Evolutionary conservation across 2,329 filamentous ascomycete species (phyloP), one percentile per base, ranked within the genome.

Genomic region (Xylariaceae sp.): DNA sequence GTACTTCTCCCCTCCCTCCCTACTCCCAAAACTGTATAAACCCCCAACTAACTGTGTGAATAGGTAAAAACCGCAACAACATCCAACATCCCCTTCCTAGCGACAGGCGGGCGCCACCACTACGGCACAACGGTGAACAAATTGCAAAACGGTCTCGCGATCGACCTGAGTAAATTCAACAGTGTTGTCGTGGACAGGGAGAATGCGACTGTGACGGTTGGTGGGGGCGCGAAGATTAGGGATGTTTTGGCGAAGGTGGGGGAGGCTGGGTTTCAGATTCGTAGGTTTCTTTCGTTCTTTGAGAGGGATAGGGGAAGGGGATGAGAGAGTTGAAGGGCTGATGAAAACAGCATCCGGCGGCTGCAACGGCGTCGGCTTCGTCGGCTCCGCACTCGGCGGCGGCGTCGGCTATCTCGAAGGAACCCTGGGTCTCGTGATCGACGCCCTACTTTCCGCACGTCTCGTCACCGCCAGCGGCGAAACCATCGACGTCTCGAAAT

Each of bases 111-210:
- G 4, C 60, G 56, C 7, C 62, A 63, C 18, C 60, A 53, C 2
- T 62, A 57, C 23, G 10, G n/a, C 6, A 56, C 53, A 1, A 59
- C 53, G 1, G 30, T 61, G 2, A 50, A 42, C 4, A 44, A 51
- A 0, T 30, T 63, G 1, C 53, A 63, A 10, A 17, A 17, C 10
- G 62, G 62, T 1, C 35, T 64, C 3, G 53, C 51, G 11, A 63
- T 64, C 42, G 62, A 63, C 44, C 47, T 64, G 10, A 64, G 69
- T 39, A 62, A 61, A 17, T 62, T 75, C 17, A 69, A 72, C 8
- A 60, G 44, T 7, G 58, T 69, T 1, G 52, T 34, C 2, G 48
- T 74, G 2, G 56, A 71, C 54, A 17, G 8, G 4, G 11, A 54
- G 1, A 64, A 66, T 1, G 67, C 60, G 3, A 69, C 64, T 5